These are phyloP conservation scores for Citrullus mucosospermus DNA, from an alignment of 306 rosid species.

Conservation along the genomic window DNA sequence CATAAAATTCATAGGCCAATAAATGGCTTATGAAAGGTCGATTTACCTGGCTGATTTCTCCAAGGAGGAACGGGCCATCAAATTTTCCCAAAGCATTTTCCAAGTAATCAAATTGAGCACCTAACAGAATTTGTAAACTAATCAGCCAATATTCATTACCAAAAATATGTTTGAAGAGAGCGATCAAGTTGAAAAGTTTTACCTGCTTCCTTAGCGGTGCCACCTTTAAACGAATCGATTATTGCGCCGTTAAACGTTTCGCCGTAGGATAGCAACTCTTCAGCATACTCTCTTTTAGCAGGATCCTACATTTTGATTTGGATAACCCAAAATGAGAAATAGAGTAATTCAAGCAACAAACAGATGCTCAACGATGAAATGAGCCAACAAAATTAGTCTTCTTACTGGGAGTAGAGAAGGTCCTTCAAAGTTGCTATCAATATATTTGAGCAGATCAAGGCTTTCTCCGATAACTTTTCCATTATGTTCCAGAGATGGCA, in stretches of 20 bases:
- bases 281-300: constrained; percentile 33
- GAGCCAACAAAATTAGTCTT: background rate
- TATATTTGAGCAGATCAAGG: constrained; percentile 69
- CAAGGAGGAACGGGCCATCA: constrained; percentile 56
- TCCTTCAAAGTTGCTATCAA: constrained; percentile 47
- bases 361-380: background rate
- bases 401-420: constrained; percentile 56
- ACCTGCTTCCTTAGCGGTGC: constrained; percentile 29
- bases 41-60: constrained; percentile 60
- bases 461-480: constrained; percentile 76
- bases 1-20: background rate
- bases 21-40: background rate
- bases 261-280: constrained; percentile 33
- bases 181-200: constrained; percentile 14
- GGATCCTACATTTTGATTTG: constrained; percentile 29
- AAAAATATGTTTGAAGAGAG: background rate
- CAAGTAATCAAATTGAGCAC: constrained; percentile 52
- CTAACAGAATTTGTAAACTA: constrained; percentile 16
- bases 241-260: constrained; percentile 26
- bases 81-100: constrained; percentile 63
- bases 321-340: background rate
- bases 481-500: constrained; percentile 77
- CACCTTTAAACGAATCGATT: constrained; percentile 24
- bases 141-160: background rate
- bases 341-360: background rate